These are phyloP conservation scores for Penicillium sclerotiorum DNA, from an alignment of 2,329 filamentous ascomycete species.

Conservation along the genomic window DNA sequence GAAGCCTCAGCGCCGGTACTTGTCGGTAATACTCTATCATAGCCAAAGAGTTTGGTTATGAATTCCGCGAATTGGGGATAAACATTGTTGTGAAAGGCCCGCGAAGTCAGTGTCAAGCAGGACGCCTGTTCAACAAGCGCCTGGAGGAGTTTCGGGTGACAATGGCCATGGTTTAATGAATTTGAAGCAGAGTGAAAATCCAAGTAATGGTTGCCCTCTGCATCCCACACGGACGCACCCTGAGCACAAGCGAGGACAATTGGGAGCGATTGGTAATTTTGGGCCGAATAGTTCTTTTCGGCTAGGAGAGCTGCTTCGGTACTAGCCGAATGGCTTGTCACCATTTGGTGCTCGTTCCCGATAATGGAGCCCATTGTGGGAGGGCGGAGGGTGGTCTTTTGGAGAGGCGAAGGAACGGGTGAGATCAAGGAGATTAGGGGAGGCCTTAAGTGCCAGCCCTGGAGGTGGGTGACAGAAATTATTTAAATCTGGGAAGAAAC, in stretches of 20 bases:
- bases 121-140: conserved; percentile 86
- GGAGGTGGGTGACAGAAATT: too few species aligned
- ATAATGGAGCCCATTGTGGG: too few species aligned
- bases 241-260: conserved; percentile 86
- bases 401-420: too few species aligned
- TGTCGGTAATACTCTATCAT: conserved; percentile 98
- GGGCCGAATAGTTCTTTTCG: conserved; percentile 84
- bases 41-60: conserved; percentile 84
- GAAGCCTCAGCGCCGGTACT: conserved; percentile 97
- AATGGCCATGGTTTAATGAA: conserved; percentile 97
- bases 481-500: too few species aligned
- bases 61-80: conserved; percentile 96
- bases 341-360: too few species aligned
- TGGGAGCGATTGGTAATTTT: conserved; percentile 98
- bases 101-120: conserved; percentile 85
- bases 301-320: conserved; percentile 76
- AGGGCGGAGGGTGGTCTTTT: too few species aligned
- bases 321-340: too few species aligned
- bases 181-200: conserved; percentile 98
- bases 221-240: conserved; percentile 92
- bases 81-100: conserved; percentile 97
- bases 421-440: too few species aligned
- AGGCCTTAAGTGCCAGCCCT: too few species aligned
- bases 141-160: conserved; percentile 93
- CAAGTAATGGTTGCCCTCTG: conserved; percentile 93